These are phyloP conservation scores for Solanum arcanum DNA, from an alignment of 257 asterid species.

Conservation along the genomic window DNA sequence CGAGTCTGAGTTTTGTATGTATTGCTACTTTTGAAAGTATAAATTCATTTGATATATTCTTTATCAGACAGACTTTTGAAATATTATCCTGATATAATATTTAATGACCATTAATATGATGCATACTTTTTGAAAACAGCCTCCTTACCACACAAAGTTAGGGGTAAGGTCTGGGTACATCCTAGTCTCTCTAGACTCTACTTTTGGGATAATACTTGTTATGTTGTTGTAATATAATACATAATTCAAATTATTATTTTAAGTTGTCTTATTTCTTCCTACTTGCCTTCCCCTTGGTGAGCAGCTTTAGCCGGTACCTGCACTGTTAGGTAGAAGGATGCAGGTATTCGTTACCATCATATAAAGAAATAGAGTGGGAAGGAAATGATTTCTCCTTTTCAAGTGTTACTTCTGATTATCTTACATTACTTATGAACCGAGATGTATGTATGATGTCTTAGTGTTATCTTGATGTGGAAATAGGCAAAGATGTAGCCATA, in stretches of 20 bases:
- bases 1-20: background rate
- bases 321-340: background rate
- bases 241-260: background rate
- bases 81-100: background rate
- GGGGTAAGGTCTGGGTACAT: background rate
- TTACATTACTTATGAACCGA: background rate
- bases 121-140: background rate
- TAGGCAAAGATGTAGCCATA: background rate
- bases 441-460: background rate
- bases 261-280: background rate
- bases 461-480: background rate
- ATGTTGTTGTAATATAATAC: background rate
- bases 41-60: background rate
- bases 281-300: background rate
- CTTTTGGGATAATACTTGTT: background rate
- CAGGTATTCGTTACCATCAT: background rate
- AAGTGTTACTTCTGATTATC: background rate
- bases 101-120: background rate
- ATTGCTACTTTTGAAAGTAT: background rate
- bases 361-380: background rate
- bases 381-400: background rate
- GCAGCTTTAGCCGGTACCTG: background rate
- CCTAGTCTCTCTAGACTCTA: background rate
- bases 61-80: background rate
- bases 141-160: background rate